Conservation (phyloP, 495 filamentous ascomycete species). For the Xylaria telfairii region DNA sequence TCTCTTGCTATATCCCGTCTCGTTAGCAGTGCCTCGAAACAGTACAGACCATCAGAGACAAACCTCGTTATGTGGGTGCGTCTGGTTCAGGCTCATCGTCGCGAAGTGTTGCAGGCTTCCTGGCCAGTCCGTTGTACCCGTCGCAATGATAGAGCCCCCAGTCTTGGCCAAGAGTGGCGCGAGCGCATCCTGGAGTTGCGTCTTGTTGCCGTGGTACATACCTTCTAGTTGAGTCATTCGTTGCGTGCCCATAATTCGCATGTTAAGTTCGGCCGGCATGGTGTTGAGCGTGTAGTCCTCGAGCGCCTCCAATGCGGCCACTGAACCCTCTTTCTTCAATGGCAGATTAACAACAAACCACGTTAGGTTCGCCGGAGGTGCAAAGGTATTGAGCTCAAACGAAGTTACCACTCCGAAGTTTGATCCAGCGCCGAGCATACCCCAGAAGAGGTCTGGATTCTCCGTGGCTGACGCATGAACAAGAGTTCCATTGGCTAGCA, state of each 20-base stretch:
- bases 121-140: slow-evolving; percentile 49
- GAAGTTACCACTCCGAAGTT: slow-evolving; percentile 50
- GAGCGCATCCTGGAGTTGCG: slow-evolving; percentile 42
- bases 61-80: slow-evolving; percentile 50
- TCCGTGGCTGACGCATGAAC: slow-evolving; percentile 47
- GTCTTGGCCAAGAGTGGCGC: slow-evolving; percentile 45
- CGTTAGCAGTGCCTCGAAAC: slow-evolving; percentile 21
- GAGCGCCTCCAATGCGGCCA: slow-evolving; percentile 43
- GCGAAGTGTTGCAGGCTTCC: slow-evolving; percentile 50
- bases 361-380: slow-evolving; percentile 48
- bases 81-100: slow-evolving; percentile 48
- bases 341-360: slow-evolving; percentile 46
- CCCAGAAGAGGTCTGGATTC: slow-evolving; percentile 54
- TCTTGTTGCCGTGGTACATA: slow-evolving; percentile 46
- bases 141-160: slow-evolving; percentile 38
- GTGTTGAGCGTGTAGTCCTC: slow-evolving; percentile 45
- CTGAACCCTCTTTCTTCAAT: slow-evolving; percentile 43
- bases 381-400: slow-evolving; percentile 52
- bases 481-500: slow-evolving; percentile 50
- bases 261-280: slow-evolving; percentile 53
- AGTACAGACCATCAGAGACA: slow-evolving; percentile 9
- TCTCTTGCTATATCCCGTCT: slow-evolving; percentile 45
- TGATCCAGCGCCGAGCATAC: slow-evolving; percentile 49
- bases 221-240: slow-evolving; percentile 50
- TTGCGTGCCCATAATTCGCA: slow-evolving; percentile 50